These are phyloP conservation scores for Aspergillus ibericus DNA, from an alignment of 2,329 filamentous ascomycete genomes.

Conservation along the genomic window DNA sequence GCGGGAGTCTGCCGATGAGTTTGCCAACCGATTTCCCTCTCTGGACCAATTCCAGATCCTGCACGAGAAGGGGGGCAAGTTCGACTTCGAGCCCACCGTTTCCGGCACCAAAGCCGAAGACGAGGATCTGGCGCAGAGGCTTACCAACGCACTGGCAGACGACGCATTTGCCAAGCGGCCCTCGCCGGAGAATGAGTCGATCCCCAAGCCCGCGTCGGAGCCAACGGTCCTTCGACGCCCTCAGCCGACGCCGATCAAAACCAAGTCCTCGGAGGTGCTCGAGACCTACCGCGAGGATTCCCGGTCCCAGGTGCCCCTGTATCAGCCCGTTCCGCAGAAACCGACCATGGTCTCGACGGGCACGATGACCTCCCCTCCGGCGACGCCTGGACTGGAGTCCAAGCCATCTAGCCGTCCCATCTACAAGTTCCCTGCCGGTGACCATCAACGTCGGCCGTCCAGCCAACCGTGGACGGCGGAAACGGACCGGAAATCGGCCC, in stretches of 20 bases:
- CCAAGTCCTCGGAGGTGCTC: constrained; percentile 24
- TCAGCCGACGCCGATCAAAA: constrained; percentile 25
- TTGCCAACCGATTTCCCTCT: constrained; percentile 82
- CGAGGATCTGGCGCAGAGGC: constrained; percentile 62
- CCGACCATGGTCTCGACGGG: constrained; percentile 67
- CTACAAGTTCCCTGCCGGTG: constrained; percentile 54
- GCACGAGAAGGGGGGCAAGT: constrained; percentile 79
- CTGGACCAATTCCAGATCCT: constrained; percentile 90
- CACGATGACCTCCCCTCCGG: constrained; percentile 69
- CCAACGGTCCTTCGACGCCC: constrained; percentile 26
- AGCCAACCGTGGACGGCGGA: constrained; percentile 50
- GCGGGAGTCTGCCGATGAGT: constrained; percentile 66
- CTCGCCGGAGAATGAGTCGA: constrained; percentile 28
- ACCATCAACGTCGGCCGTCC: constrained; percentile 47
- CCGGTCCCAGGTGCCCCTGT: constrained; percentile 33
- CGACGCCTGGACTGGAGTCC: constrained; percentile 39
- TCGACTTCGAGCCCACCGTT: constrained; percentile 71
- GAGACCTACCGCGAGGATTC: constrained; percentile 26
- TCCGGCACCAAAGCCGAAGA: constrained; percentile 45
- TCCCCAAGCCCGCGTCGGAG: constrained; percentile 25
- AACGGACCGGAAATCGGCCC: constrained; percentile 21
- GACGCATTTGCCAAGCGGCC: constrained; percentile 69
- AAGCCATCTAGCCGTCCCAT: constrained; percentile 45
- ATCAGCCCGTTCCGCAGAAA: constrained; percentile 49
- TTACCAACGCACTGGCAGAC: constrained; percentile 77